phyloP scores from a whole-genome alignment of 306 rosid species.

The Betula pendula region DNA sequence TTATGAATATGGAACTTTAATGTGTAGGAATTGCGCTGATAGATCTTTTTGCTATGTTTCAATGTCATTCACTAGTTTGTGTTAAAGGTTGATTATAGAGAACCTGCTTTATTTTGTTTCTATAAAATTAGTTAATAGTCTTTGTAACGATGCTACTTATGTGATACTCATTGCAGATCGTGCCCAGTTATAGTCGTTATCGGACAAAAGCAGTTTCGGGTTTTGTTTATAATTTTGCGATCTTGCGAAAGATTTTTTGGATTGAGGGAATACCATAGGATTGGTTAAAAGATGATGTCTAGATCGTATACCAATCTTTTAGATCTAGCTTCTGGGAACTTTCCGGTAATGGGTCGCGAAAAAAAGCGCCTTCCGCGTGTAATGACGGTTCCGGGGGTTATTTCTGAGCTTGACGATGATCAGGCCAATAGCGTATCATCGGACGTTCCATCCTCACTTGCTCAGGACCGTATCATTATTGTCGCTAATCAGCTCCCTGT shows the following conservation, averaged over 20 bases:
- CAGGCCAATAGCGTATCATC: constrained; percentile 59
- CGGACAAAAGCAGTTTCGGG: constrained; percentile 28
- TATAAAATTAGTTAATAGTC: constrained; percentile 1
- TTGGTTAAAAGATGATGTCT: constrained; percentile 48
- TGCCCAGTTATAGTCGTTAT: constrained; percentile 27
- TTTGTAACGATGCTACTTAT: constrained; percentile 15
- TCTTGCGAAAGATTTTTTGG: constrained; percentile 16
- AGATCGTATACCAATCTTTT: constrained; percentile 63
- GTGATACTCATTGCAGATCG: constrained; percentile 36
- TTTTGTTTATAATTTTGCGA: constrained; percentile 26
- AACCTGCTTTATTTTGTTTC: constrained; percentile 5
- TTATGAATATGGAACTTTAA: neutral
- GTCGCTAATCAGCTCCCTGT: constrained; percentile 65
- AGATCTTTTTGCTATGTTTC: constrained; percentile 12
- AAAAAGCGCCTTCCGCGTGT: constrained; percentile 57
- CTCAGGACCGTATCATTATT: constrained; percentile 54
- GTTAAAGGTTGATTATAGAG: constrained; percentile 24
- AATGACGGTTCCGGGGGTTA: constrained; percentile 58
- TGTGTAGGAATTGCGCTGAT: neutral
- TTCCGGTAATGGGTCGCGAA: constrained; percentile 56
- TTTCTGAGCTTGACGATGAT: constrained; percentile 65
- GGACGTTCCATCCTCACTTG: constrained; percentile 52
- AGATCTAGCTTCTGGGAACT: constrained; percentile 66
- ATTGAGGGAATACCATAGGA: constrained; percentile 24
- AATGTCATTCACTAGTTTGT: constrained; percentile 21